Base-by-base conservation (phyloP, 2,329 filamentous ascomycete genomes). In the Venturia oleaginea region DNA sequence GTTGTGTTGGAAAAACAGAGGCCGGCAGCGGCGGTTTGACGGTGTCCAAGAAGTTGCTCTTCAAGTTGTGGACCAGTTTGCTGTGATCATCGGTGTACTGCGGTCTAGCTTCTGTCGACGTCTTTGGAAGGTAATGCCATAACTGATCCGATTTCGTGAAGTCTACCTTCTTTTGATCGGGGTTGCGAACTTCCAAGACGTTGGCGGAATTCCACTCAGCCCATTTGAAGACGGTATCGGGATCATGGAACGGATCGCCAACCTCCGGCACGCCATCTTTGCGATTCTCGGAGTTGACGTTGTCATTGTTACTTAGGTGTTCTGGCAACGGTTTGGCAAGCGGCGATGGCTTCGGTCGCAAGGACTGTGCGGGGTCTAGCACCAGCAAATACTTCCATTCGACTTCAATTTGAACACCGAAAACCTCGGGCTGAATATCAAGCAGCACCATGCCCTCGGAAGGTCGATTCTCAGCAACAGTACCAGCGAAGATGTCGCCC, bases 401-500 rank as follows among this genome's bases (percentile, higher is more conserved):
- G 40, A 93, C 84, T 75, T 94, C 91, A 59, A 92, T 76, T 48
- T 84, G 84, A 61, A 59, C 7, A 37, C 15, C n/a, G 57, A 43
- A 13, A 15, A 46, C 22, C 22, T 59, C 61, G 19, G 30, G 57
- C 42, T 65, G 27, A 48, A 97, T 76, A 34, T 97, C 79, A 27
- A 96, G 38, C 22, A 65, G 24, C 34, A 64, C 61, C 43, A n/a
- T n/a, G 42, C 40, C 57, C 19, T 62, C 76, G 65, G 83, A 89
- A 72, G 89, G 84, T 77, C 96, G 93, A 69, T 96, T 97, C 76
- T 96, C 90, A 30, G 94, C 82, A 59, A 99, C 87, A 63, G 91
- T 81, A 62, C 92, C 94, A 43, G 92, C 94, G 76, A 96, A 96
- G 51, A 97, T 94, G 65, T 97, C 91, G 43, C 90, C 87, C 73